Evolutionary conservation across 257 asterid species (phyloP).

Genomic region (Galeopsis tetrahit): DNA sequence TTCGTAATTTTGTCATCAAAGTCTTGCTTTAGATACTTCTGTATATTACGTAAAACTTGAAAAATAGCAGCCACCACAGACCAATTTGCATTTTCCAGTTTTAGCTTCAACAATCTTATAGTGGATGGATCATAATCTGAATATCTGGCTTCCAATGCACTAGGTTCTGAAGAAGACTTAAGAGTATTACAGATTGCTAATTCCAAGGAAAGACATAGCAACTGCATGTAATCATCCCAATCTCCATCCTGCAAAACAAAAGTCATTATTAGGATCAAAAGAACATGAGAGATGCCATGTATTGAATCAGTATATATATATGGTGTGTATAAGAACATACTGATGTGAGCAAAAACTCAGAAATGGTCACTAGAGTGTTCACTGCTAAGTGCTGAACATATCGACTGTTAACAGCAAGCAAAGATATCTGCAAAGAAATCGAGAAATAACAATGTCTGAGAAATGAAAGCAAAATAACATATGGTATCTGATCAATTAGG

Average conservation of each 20-base stretch:
- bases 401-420: slow-evolving; percentile 58
- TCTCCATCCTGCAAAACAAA: slow-evolving; percentile 57
- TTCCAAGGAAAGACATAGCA: slow-evolving; percentile 64
- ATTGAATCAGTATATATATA: too few relatives aligned
- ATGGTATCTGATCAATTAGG: not conserved
- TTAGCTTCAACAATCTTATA: slow-evolving; percentile 43
- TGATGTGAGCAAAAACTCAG: slow-evolving; percentile 57
- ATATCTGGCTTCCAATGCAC: slow-evolving; percentile 33
- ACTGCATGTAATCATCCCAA: slow-evolving; percentile 61
- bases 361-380: slow-evolving; percentile 65
- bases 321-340: slow-evolving; percentile 47
- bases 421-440: slow-evolving; percentile 58
- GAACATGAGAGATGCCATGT: slow-evolving; percentile 19
- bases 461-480: not conserved
- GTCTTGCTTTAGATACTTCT: slow-evolving; percentile 61
- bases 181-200: slow-evolving; percentile 42
- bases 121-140: slow-evolving; percentile 36
- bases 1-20: slow-evolving; percentile 42
- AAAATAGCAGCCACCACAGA: slow-evolving; percentile 51
- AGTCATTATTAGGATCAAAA: slow-evolving; percentile 15
- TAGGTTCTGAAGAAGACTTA: slow-evolving; percentile 35
- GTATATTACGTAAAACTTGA: slow-evolving; percentile 63
- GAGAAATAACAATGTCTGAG: slow-evolving; percentile 16
- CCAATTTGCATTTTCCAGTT: slow-evolving; percentile 52
- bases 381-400: slow-evolving; percentile 62